These are phyloP conservation scores for Pholiota microspora DNA, from an alignment of 768 basidiomycete species.

Conservation along the genomic window DNA sequence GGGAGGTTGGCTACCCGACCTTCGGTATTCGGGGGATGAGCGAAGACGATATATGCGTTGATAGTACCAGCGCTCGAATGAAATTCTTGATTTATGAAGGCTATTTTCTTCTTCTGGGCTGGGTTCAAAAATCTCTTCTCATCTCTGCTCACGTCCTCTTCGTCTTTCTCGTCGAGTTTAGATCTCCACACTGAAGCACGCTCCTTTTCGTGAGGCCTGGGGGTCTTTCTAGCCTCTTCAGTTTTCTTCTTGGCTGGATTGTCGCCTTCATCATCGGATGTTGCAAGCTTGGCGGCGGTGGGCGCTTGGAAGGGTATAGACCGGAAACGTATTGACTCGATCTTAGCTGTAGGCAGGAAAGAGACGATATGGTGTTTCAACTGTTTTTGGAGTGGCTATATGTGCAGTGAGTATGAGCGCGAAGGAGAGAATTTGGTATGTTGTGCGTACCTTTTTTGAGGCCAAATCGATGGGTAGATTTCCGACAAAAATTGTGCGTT, in stretches of 20 bases:
- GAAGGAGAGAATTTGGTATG: not conserved
- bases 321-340: constrained; percentile 92
- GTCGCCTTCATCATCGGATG: constrained; percentile 33
- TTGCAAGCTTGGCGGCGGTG: constrained; percentile 59
- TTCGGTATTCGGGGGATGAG: constrained; percentile 50
- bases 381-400: constrained; percentile 70
- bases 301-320: constrained; percentile 89
- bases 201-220: constrained; percentile 51
- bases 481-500: constrained; percentile 88
- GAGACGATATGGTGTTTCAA: constrained; percentile 76
- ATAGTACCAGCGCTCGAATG: constrained; percentile 74
- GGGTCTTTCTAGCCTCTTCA: constrained; percentile 26
- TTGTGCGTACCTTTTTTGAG: constrained; percentile 63
- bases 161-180: constrained; percentile 40
- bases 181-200: constrained; percentile 61
- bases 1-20: constrained; percentile 49
- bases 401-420: not conserved
- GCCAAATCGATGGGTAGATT: constrained; percentile 80
- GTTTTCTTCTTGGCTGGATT: constrained; percentile 25
- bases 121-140: constrained; percentile 74
- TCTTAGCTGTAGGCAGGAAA: constrained; percentile 70
- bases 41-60: constrained; percentile 92
- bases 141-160: constrained; percentile 39
- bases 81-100: constrained; percentile 91
- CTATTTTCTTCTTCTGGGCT: constrained; percentile 88